Base-by-base conservation (phyloP, 306 rosid genomes). In the Corylus heterophylla region DNA sequence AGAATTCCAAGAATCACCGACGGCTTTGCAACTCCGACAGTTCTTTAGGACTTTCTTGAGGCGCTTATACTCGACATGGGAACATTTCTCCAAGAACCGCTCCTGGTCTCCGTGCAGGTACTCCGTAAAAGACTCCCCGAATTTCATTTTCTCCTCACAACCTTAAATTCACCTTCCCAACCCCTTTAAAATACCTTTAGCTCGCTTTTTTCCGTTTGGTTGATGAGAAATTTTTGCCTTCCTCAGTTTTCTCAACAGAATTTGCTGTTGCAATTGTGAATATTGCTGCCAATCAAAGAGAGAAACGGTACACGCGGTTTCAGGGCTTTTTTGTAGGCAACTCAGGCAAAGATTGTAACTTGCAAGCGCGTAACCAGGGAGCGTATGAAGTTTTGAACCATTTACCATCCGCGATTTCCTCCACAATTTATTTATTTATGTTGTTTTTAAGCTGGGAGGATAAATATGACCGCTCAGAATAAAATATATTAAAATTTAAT, bases 11-110 rank as follows among this genome's bases (percentile, higher is more conserved):
- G 84, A 78, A 20, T 35, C 74, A 25, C 83, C 59, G 78, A 68
- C 63, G n/a, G 49, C 10, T 61, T 83, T 86, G n/a, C 89, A 89
- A 61, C 54, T 73, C 79, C 75, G 85, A 74, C 98, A 94, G 68
- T 81, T 89, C 88, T 89, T 92, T 10, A 94, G 86, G 22, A 94
- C 98, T n/a, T 89, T 89, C 85, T 94, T 94, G 44, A 94, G 82
- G 75, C 89, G 82, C 77, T 87, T 84, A 37, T 92, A 94, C 80
- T 92, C 97, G 10, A 94, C 88, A 73, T 92, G 89, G 0, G 88
- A 89, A 79, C 93, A 88, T 68, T 92, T 87, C 16, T 87, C 94
- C 81, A 91, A 20, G 35, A 86, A 74, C 74, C 83, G 25, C 54
- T 87, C 90, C 39, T 78, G 74, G 83, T 92, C 97, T 31, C 88